Percentiles rank a stretch among this genome's conserved stretches.
Evolutionary conservation across 2,329 filamentous ascomycete genomes (phyloP).

Genomic region (Volutella citrinella): DNA sequence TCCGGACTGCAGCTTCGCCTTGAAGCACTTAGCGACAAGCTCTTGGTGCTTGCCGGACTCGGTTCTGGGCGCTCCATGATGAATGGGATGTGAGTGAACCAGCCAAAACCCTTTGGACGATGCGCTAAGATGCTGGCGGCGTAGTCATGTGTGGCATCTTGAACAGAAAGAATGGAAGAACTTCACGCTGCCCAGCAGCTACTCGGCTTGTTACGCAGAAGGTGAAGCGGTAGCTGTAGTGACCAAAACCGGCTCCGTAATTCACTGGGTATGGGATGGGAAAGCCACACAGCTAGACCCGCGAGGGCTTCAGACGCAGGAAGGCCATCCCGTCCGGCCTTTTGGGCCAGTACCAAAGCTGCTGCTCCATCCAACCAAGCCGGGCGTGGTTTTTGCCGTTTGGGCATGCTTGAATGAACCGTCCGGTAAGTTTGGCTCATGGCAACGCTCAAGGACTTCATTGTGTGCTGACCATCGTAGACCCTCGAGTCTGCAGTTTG

Average conservation of each 20-base stretch:
- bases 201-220: constrained; percentile 14
- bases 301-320: constrained; percentile 2
- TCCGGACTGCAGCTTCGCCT: constrained; percentile 14
- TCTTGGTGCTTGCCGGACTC: constrained; percentile 14
- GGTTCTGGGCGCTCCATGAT: not conserved
- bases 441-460: too few species aligned
- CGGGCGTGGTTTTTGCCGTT: constrained; percentile 15
- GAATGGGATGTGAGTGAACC: not conserved
- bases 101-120: not conserved
- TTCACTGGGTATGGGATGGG: constrained; percentile 21
- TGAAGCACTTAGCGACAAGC: constrained; percentile 16
- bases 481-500: constrained; percentile 3
- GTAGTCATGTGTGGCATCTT: constrained; percentile 22
- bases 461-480: constrained; percentile 5
- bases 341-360: constrained; percentile 16
- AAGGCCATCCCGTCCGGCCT: constrained; percentile 1
- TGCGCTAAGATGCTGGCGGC: not conserved
- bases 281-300: constrained; percentile 15
- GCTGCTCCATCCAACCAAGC: constrained; percentile 18
- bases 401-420: constrained; percentile 5
- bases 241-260: constrained; percentile 15
- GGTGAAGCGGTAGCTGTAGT: constrained; percentile 17
- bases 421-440: constrained; percentile 2
- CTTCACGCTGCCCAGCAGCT: constrained; percentile 16
- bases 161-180: constrained; percentile 12